A percentile compares a stretch with the other conserved stretches of the same genome.
These are phyloP conservation scores for Calonectria crousiana DNA, from an alignment of 2,329 filamentous ascomycete genomes.

Conservation along the genomic window DNA sequence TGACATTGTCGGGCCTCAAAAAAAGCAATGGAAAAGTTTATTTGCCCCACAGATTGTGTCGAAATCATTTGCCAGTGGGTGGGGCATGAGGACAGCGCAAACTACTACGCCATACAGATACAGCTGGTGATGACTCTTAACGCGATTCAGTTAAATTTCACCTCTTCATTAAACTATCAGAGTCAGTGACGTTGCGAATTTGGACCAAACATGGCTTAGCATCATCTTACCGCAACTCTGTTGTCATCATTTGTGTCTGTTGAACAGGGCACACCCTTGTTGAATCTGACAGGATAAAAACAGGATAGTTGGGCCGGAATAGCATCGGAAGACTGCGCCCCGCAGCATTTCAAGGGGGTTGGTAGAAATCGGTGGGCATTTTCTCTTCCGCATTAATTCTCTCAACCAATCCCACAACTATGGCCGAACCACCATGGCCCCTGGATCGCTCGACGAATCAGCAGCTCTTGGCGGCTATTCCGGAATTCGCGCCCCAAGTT, in stretches of 20 bases:
- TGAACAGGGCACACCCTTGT: constrained; percentile 3
- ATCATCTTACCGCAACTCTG: background rate
- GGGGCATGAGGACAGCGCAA: background rate
- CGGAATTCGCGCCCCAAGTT: background rate
- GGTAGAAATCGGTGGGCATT: constrained; percentile 1
- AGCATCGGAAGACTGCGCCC: constrained; percentile 6
- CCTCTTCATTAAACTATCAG: too few species aligned
- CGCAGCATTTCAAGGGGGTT: background rate
- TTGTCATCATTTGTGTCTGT: background rate
- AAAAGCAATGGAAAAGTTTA: background rate
- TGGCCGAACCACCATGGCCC: constrained; percentile 2
- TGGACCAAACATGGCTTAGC: background rate
- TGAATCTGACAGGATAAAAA: constrained; percentile 3
- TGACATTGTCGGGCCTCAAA: background rate
- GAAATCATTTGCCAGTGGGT: background rate
- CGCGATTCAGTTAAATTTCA: background rate
- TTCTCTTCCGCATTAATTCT: constrained; percentile 13
- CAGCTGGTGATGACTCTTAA: background rate
- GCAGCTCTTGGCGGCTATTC: background rate
- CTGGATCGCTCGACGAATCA: constrained; percentile 1
- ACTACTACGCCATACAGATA: background rate
- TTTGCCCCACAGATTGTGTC: background rate
- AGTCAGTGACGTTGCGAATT: background rate
- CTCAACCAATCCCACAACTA: constrained; percentile 8
- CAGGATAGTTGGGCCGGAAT: constrained; percentile 8